These are phyloP conservation scores for Ananas comosus DNA, from an alignment of 176 grass and related monocot genomes.

Conservation along the genomic window DNA sequence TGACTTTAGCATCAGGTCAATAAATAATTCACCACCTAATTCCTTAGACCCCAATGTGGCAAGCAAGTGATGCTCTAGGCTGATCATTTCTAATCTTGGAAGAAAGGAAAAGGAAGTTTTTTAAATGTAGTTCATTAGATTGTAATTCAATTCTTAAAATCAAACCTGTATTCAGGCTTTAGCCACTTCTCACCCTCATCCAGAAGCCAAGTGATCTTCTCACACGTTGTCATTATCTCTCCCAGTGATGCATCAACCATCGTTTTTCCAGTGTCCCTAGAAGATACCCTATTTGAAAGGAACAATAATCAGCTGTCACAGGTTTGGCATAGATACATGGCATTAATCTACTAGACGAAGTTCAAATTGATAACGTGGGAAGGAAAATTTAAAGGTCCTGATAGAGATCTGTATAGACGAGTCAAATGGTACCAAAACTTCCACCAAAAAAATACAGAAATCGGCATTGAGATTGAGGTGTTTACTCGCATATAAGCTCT, in stretches of 20 bases:
- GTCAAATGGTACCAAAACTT: not conserved
- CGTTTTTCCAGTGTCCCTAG: slow-evolving; percentile 91
- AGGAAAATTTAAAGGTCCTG: no score
- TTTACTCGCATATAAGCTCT: slow-evolving; percentile 97
- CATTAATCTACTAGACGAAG: not conserved
- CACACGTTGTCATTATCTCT: slow-evolving; percentile 99
- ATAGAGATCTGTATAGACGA: not conserved
- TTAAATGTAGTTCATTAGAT: slow-evolving; percentile 5
- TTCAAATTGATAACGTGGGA: not conserved
- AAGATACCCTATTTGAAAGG: slow-evolving; percentile 53
- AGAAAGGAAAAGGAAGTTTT: not conserved
- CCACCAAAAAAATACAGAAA: not conserved
- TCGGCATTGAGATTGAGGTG: slow-evolving; percentile 16
- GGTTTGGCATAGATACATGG: not conserved
- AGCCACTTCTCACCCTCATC: slow-evolving; percentile 99
- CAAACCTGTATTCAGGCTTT: slow-evolving; percentile 98
- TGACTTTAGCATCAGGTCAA: no score
- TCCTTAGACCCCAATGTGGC: no score
- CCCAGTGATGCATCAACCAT: slow-evolving; percentile 98
- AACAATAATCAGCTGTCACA: slow-evolving; percentile 9
- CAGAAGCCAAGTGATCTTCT: slow-evolving; percentile 98
- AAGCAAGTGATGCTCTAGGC: no score
- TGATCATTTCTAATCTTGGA: not conserved
- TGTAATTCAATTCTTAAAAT: slow-evolving; percentile 6
- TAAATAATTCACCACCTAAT: no score